Conservation (phyloP, 148 eudicot genomes). For the Arbutus unedo region DNA sequence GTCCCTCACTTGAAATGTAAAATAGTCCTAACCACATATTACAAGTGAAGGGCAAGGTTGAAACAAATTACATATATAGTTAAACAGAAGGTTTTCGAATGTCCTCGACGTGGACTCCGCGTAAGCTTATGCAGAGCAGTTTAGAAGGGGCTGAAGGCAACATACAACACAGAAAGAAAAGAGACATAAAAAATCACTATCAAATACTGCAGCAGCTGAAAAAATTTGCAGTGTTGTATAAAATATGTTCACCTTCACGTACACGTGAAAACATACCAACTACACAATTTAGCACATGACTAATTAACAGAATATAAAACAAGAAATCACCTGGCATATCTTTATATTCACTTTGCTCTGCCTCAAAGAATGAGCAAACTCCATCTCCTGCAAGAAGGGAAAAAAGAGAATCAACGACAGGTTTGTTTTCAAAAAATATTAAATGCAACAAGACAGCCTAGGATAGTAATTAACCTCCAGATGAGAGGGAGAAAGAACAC, state of each 20-base stretch:
- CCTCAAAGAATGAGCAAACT: constrained; percentile 94
- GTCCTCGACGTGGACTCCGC: neutral
- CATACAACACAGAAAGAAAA: neutral
- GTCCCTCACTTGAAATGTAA: neutral
- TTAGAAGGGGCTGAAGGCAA: neutral
- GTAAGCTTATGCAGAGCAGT: neutral
- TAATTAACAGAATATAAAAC: neutral
- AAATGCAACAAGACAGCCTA: constrained; percentile 4
- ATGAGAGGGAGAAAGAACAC: constrained; percentile 97
- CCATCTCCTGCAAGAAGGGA: constrained; percentile 71
- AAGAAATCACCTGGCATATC: constrained; percentile 76
- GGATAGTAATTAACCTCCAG: constrained; percentile 65
- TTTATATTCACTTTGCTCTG: constrained; percentile 91
- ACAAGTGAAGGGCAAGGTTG: neutral
- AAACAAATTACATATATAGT: neutral
- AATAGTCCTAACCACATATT: neutral
- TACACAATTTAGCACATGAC: neutral
- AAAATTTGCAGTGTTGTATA: neutral
- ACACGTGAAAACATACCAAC: neutral
- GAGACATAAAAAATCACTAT: neutral
- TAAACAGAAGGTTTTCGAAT: neutral
- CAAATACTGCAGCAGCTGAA: constrained; percentile 10
- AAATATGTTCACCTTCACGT: neutral
- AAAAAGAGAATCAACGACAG: neutral
- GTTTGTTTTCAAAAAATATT: neutral